Evolutionary conservation across 2,329 filamentous ascomycete genomes (phyloP).

Genomic region (Metarhizium rileyi): DNA sequence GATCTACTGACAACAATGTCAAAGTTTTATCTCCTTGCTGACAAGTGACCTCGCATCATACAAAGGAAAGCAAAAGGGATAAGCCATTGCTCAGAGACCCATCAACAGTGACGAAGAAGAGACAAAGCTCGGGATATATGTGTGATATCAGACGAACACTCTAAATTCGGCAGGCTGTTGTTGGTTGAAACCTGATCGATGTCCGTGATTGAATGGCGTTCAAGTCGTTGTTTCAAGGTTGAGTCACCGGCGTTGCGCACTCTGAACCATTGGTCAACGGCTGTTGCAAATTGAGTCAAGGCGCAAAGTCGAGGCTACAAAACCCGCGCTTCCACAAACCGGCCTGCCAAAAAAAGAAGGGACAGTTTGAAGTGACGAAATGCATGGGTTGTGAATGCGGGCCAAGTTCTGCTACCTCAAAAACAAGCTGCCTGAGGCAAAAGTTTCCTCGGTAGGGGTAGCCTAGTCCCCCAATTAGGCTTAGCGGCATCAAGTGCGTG

Average conservation of each 20-base stretch:
- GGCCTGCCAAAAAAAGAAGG: background rate
- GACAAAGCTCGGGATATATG: background rate
- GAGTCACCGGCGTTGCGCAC: slow-evolving; percentile 10
- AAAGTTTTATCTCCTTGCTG: too few species aligned
- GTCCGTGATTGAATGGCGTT: background rate
- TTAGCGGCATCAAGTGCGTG: slow-evolving; percentile 21
- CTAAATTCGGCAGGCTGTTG: background rate
- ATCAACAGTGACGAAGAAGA: background rate
- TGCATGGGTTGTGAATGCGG: background rate
- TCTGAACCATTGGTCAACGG: background rate
- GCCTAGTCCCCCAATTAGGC: slow-evolving; percentile 14
- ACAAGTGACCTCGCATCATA: too few species aligned
- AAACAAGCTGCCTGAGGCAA: slow-evolving; percentile 17
- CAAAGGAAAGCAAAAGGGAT: too few species aligned
- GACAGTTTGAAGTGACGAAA: background rate
- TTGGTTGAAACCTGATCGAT: background rate
- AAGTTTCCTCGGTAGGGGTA: slow-evolving; percentile 9
- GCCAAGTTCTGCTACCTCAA: background rate
- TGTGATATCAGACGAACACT: background rate
- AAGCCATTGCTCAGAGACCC: background rate
- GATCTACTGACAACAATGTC: background rate
- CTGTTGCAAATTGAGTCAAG: background rate
- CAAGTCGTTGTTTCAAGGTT: slow-evolving; percentile 11
- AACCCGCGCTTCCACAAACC: too few species aligned
- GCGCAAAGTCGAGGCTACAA: too few species aligned